Evolutionary conservation across 140 eudicot genomes (phyloP).

Genomic region (Stevia rebaudiana): DNA sequence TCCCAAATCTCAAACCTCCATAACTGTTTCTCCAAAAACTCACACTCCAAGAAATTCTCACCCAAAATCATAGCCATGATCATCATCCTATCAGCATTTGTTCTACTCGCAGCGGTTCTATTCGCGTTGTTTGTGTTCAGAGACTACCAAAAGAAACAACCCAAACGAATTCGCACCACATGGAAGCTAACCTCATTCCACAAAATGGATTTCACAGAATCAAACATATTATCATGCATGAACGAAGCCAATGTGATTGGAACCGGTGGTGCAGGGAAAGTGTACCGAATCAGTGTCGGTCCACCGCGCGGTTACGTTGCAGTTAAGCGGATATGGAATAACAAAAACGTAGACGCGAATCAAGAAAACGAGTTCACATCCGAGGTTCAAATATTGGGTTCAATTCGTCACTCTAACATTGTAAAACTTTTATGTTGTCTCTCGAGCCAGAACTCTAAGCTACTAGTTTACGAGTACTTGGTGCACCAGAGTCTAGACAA

Average conservation of each 20-base stretch:
- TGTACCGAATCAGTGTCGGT: slow-evolving; percentile 39
- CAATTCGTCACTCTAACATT: slow-evolving; percentile 64
- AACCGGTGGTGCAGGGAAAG: slow-evolving; percentile 75
- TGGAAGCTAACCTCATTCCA: slow-evolving; percentile 79
- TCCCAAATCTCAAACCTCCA: slow-evolving; percentile 38
- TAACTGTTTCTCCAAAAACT: slow-evolving; percentile 30
- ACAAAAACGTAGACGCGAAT: slow-evolving; percentile 32
- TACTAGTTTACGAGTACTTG: slow-evolving; percentile 79
- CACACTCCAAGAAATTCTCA: slow-evolving; percentile 32
- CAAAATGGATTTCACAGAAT: slow-evolving; percentile 65
- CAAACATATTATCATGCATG: slow-evolving; percentile 50
- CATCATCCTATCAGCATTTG: slow-evolving; percentile 32
- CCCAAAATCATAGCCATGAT: slow-evolving; percentile 44
- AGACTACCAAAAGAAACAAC: slow-evolving; percentile 40
- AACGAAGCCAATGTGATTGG: slow-evolving; percentile 62
- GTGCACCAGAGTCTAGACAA: slow-evolving; percentile 65
- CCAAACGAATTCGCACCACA: slow-evolving; percentile 26
- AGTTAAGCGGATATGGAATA: slow-evolving; percentile 53
- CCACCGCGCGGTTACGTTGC: slow-evolving; percentile 48
- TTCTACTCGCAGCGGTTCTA: slow-evolving; percentile 32
- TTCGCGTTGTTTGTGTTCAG: slow-evolving; percentile 31
- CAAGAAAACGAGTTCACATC: slow-evolving; percentile 58
- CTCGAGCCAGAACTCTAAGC: slow-evolving; percentile 58
- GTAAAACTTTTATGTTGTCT: slow-evolving; percentile 73
- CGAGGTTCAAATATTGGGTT: slow-evolving; percentile 68